These are phyloP conservation scores for Solanum appendiculatum DNA, from an alignment of 257 asterid genomes.

Conservation along the genomic window DNA sequence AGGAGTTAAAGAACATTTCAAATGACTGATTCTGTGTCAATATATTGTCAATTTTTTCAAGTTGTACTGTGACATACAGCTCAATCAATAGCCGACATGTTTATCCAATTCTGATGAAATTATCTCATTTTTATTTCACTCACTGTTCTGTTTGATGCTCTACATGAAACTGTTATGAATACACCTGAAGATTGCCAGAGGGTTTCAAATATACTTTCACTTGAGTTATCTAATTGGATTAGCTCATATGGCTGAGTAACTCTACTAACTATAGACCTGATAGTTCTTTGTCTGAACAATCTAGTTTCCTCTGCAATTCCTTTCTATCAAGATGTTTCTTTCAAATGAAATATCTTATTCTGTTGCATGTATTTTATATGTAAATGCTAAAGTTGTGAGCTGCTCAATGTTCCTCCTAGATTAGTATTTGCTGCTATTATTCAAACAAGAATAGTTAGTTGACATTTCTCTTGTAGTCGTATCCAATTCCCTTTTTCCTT, in stretches of 20 bases:
- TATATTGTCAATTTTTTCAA: neutral
- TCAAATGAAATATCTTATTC: neutral
- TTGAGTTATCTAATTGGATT: neutral
- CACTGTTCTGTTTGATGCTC: neutral
- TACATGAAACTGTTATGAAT: neutral
- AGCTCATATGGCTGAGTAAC: neutral
- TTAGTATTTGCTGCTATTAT: neutral
- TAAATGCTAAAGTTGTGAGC: neutral
- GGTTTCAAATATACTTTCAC: neutral
- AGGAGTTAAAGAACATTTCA: neutral
- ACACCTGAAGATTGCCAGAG: neutral
- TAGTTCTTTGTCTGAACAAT: neutral
- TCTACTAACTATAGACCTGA: neutral
- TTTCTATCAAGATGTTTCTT: neutral
- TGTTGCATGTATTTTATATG: neutral
- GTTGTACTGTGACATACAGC: neutral
- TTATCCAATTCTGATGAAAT: neutral
- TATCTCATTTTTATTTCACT: neutral
- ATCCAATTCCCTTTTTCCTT: neutral
- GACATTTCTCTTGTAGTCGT: neutral
- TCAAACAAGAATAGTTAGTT: neutral
- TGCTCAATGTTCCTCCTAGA: neutral
- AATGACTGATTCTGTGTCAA: neutral
- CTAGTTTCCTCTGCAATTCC: neutral
- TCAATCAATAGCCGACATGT: neutral